Evolutionary conservation across 2,329 filamentous ascomycete genomes (phyloP).

Genomic region (Penicillium sp.): DNA sequence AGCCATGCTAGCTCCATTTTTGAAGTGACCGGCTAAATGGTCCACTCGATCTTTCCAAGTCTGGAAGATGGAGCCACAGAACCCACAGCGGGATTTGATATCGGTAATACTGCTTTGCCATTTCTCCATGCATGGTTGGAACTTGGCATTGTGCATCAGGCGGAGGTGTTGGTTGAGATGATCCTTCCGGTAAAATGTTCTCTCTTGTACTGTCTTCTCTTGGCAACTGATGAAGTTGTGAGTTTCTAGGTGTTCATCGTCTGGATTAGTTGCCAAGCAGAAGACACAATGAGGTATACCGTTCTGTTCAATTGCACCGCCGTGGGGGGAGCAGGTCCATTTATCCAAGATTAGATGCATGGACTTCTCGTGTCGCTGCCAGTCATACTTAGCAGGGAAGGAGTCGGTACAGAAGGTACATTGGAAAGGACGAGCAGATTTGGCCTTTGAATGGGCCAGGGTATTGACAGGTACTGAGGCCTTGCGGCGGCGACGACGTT

Average conservation of each 20-base stretch:
- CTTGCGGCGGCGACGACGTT: conserved; percentile 57
- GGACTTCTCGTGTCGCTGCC: conserved; percentile 60
- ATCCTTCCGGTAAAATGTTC: conserved; percentile 64
- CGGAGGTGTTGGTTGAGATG: conserved; percentile 62
- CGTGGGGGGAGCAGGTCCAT: conserved; percentile 61
- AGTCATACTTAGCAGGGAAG: conserved; percentile 59
- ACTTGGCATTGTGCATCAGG: conserved; percentile 59
- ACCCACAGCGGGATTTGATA: conserved; percentile 52
- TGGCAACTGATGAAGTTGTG: conserved; percentile 62
- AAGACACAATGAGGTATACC: conserved; percentile 59
- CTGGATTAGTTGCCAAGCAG: conserved; percentile 56
- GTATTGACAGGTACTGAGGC: conserved; percentile 44
- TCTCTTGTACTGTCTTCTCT: conserved; percentile 59
- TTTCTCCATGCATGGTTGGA: conserved; percentile 55
- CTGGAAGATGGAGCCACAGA: conserved; percentile 42
- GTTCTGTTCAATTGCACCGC: conserved; percentile 52
- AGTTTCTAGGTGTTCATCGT: conserved; percentile 56
- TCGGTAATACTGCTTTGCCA: conserved; percentile 59
- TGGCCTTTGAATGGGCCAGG: conserved; percentile 43
- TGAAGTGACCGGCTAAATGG: conserved; percentile 44
- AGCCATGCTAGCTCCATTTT: conserved; percentile 39
- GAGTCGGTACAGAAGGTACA: conserved; percentile 60
- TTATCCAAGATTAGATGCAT: conserved; percentile 58
- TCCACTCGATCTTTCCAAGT: conserved; percentile 49
- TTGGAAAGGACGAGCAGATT: conserved; percentile 52